Conservation (phyloP, 331 rosid genomes). For the Ulmus americana region DNA sequence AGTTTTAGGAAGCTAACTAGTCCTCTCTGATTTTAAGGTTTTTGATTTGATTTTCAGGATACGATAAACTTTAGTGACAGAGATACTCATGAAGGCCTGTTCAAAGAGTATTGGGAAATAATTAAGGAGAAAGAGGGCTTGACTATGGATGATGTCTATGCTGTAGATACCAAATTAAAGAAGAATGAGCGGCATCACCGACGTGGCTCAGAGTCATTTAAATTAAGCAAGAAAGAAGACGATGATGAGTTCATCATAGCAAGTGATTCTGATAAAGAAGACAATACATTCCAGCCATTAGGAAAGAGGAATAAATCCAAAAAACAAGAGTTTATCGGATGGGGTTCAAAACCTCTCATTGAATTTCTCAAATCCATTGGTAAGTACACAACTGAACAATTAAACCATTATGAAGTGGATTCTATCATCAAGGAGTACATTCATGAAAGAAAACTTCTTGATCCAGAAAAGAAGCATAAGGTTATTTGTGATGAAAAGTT, state of each 20-base stretch:
- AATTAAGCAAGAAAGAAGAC: slow-evolving; percentile 2
- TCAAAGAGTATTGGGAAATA: slow-evolving; percentile 72
- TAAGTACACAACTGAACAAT: slow-evolving; percentile 30
- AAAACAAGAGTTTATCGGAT: slow-evolving; percentile 26
- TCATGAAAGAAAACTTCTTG: slow-evolving; percentile 37
- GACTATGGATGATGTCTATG: slow-evolving; percentile 29
- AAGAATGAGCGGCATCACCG: slow-evolving; percentile 5
- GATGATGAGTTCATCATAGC: neutral
- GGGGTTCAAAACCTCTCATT: slow-evolving; percentile 60
- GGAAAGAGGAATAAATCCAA: slow-evolving; percentile 18
- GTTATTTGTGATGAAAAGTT: slow-evolving; percentile 46
- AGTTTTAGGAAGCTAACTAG: too few relatives aligned
- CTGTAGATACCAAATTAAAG: slow-evolving; percentile 19
- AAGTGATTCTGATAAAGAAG: slow-evolving; percentile 1
- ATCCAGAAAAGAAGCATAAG: slow-evolving; percentile 31
- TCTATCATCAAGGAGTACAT: slow-evolving; percentile 42
- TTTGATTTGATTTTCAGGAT: slow-evolving; percentile 36
- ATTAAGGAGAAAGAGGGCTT: slow-evolving; percentile 49
- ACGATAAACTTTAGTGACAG: slow-evolving; percentile 42
- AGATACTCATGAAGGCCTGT: slow-evolving; percentile 54
- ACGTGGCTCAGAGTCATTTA: neutral
- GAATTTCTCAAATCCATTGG: slow-evolving; percentile 55
- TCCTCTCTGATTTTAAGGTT: too few relatives aligned
- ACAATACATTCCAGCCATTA: neutral
- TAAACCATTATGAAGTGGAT: slow-evolving; percentile 29